Percentiles rank a stretch among this genome's conserved stretches.
phyloP scores from a whole-genome alignment of 31 red algal species.

The Odonthalia washingtoniensis region DNA sequence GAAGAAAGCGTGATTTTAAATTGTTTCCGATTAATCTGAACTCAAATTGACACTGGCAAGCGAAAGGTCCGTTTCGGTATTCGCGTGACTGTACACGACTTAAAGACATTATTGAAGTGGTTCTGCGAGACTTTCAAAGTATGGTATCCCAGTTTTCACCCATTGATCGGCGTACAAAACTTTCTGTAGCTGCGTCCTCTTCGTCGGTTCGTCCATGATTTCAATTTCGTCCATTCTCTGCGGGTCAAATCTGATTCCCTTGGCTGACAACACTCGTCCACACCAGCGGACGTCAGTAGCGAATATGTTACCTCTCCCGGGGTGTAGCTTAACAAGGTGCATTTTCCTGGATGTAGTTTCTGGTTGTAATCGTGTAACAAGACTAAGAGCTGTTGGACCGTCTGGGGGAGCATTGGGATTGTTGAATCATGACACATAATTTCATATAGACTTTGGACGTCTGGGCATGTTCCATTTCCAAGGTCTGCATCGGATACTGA shows the following conservation, averaged over 20 bases:
- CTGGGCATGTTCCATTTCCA: not conserved
- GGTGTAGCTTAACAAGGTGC: not conserved
- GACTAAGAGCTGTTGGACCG: not conserved
- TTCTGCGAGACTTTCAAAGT: not conserved
- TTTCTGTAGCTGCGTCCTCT: constrained; percentile 10
- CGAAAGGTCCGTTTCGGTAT: not conserved
- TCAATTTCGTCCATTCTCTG: not conserved
- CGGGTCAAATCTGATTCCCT: constrained; percentile 3
- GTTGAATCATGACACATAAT: not conserved
- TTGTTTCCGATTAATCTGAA: no score
- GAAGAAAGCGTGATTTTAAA: no score
- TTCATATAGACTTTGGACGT: not conserved
- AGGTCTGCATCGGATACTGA: not conserved
- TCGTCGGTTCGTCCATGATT: constrained; percentile 2
- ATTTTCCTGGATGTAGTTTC: not conserved
- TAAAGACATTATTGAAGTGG: not conserved
- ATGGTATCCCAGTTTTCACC: constrained; percentile 13
- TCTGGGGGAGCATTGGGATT: not conserved
- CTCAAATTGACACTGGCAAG: not conserved
- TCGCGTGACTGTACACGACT: not conserved
- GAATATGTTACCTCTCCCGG: no score
- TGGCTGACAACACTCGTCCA: not conserved
- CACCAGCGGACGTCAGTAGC: constrained; percentile 7
- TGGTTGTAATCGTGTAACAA: not conserved
- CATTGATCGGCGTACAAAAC: constrained; percentile 30